Evolutionary conservation across 208 protist genomes (phyloP), one percentile per base, ranked within the genome.

Genomic region (Borovskyia barvae): DNA sequence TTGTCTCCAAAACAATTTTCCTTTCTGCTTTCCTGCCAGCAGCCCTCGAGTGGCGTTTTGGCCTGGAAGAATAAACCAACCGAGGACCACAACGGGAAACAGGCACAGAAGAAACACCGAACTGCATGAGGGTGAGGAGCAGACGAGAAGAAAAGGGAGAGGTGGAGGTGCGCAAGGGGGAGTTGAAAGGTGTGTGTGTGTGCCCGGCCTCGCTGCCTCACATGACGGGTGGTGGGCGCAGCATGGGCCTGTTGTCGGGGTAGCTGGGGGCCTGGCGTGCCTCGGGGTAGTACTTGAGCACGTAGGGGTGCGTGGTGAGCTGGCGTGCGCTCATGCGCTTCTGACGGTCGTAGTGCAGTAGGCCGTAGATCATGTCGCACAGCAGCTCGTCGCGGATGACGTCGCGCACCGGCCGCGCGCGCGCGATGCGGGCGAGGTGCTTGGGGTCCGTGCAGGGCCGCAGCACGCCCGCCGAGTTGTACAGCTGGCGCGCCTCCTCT

Each of bases 271-370:
- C 73, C 53, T 77, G 60, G 60, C 65, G 66, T 30, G 74, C 51
- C 80, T 93, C 80, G 11, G 82, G 82, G 71, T 84, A 93, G 80
- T 90, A 90, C 70, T 87, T 88, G 46, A 74, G 53, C 30, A 93
- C 82, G 69, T 88, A 92, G 26, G 82, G 82, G 56, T 92, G 85
- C 39, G 54, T 75, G 40, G 76, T 66, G 75, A 90, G 85, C 48
- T 92, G 77, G 17, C 82, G 47, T 35, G 85, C 85, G 48, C 39
- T 87, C 46, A 83, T 50, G 43, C 84, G 80, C 66, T 77, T 76
- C 68, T 71, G 76, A 43, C 77, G 76, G 70, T 91, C 84, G 69
- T 89, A 89, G 68, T 87, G 67, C 58, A 91, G 71, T 26, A 85
- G 75, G 32, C 78, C 66, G 47, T 67, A 69, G 62, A 91, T 82